These are phyloP conservation scores for Heliosperma pusillum DNA, from an alignment of 148 eudicot species.

Conservation along the genomic window DNA sequence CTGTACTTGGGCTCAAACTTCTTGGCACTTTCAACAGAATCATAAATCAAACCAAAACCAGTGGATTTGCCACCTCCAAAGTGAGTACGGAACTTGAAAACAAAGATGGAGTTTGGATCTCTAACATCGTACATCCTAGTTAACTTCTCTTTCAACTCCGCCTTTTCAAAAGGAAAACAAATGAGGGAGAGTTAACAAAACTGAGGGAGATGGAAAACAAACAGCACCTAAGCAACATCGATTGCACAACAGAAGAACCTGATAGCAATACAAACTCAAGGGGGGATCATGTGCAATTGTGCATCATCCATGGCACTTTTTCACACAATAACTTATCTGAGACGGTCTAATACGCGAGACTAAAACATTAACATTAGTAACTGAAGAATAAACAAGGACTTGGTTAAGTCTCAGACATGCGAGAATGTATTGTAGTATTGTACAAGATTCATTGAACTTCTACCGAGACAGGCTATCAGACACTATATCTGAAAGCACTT, in stretches of 20 bases:
- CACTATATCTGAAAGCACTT: too few species aligned
- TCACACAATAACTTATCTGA: too few species aligned
- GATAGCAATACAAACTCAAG: background rate
- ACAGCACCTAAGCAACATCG: background rate
- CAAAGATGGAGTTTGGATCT: slow-evolving; percentile 63
- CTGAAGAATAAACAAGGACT: too few species aligned
- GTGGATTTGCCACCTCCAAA: slow-evolving; percentile 88
- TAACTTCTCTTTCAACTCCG: slow-evolving; percentile 70
- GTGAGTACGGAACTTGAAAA: slow-evolving; percentile 80
- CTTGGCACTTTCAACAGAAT: slow-evolving; percentile 74
- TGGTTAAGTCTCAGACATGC: too few species aligned
- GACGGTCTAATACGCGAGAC: too few species aligned
- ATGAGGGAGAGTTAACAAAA: background rate
- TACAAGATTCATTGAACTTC: too few species aligned
- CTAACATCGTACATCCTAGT: slow-evolving; percentile 64
- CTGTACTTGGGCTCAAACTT: slow-evolving; percentile 80
- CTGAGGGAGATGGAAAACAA: too few species aligned
- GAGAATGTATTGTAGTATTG: too few species aligned
- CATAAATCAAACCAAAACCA: slow-evolving; percentile 78
- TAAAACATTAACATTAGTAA: too few species aligned
- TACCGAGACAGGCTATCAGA: too few species aligned
- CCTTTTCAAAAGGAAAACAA: slow-evolving; percentile 28
- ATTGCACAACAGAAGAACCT: background rate
- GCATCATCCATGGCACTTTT: too few species aligned
- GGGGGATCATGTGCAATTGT: too few species aligned